Evolutionary conservation across 306 rosid genomes (phyloP), one percentile per base, ranked within the genome.

Genomic region (Arachis stenosperma): DNA sequence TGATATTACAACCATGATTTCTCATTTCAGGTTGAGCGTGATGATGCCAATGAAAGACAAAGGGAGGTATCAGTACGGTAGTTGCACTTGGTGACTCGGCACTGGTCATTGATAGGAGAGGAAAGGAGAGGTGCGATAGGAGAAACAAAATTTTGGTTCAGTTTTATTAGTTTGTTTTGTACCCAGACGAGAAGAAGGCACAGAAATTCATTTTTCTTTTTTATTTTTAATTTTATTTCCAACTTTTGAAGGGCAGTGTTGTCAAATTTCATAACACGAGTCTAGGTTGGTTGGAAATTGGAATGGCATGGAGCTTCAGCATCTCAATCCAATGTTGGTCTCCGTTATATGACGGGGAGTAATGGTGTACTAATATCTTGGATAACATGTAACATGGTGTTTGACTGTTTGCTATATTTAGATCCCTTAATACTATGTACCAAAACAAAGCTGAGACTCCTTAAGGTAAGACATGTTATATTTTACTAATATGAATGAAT

Each of bases 41-140:
- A 89, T 58, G 88, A 77, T 66, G 82, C 55, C 3, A 77, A 44
- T 6, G 87, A 76, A 71, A 84, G 90, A 65, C 88, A 81, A 76
- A 86, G 78, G 85, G 51, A 52, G 29, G 37, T 33, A 2, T 2
- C 37, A 2, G 84, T 81, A 15, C 86, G 81, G n/a, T 87, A 81
- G 78, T 37, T 70, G 79, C 59, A 63, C 8, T 71, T 58, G 3
- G 9, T 15, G 4, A 63, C 8, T 65, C 51, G 2, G 9, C 29
- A 3, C 11, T 67, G 62, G 75, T 36, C 67, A 59, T 42, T 54
- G 41, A 6, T 53, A 72, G 63, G 50, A 41, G 73, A 41, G 30
- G 6, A 42, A 80, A 33, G 37, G 37, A 33, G 4, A 55, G 60
- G 37, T 66, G 41, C 37, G 55, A 9, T 33, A 75, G 43, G 52